Conservation (phyloP, 176 grass and related monocot genomes). For the Areca catechu region DNA sequence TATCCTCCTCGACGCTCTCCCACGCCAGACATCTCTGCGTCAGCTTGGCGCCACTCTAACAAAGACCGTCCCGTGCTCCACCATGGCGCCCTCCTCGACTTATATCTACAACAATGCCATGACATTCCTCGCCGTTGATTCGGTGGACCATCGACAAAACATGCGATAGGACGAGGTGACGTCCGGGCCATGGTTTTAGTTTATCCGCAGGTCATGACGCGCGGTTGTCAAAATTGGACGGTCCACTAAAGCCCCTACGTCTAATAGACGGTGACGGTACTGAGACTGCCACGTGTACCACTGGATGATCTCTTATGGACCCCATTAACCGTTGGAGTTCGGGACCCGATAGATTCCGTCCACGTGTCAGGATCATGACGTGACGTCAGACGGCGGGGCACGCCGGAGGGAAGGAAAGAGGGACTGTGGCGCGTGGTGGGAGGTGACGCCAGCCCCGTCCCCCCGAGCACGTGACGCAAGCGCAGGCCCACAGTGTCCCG, state of each 20-base stretch:
- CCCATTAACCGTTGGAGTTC: neutral
- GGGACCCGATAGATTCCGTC: neutral
- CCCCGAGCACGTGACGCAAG: conserved; percentile 41
- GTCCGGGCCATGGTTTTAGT: no score
- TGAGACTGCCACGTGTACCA: conserved; percentile 18
- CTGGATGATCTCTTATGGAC: no score
- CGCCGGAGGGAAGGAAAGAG: neutral
- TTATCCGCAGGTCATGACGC: no score
- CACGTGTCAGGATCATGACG: conserved; percentile 1
- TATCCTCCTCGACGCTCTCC: no score
- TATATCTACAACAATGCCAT: no score
- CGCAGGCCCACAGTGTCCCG: conserved; percentile 19
- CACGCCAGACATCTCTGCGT: no score
- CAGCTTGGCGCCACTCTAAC: no score
- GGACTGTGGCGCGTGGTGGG: neutral
- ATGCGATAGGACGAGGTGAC: no score
- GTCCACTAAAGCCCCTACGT: conserved; percentile 19
- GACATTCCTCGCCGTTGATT: no score
- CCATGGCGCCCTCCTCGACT: no score
- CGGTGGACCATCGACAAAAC: no score
- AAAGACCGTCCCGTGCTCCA: no score
- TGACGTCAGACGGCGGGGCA: conserved; percentile 2
- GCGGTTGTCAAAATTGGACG: conserved; percentile 15
- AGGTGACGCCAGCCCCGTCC: conserved; percentile 10
- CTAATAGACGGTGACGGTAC: conserved; percentile 26